Evolutionary conservation across 2,329 filamentous ascomycete genomes (phyloP).

Genomic region (Tolypocladium tundrense): DNA sequence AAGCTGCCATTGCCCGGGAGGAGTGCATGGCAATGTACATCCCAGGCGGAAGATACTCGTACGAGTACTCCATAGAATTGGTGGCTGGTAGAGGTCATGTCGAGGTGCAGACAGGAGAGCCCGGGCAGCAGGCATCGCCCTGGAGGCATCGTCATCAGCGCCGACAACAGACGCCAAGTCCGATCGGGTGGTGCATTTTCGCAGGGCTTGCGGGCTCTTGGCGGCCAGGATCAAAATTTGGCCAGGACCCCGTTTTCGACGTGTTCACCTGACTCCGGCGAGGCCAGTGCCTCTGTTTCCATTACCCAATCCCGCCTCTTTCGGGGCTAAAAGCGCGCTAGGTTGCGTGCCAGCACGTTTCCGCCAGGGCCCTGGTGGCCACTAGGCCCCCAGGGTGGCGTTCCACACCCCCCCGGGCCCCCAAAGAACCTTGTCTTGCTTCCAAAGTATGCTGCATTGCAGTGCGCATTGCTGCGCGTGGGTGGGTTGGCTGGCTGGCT

Average conservation of each 20-base stretch:
- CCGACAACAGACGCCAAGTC: background rate
- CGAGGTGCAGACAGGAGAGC: no score
- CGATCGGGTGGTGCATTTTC: background rate
- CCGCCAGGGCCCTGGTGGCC: slow-evolving; percentile 1
- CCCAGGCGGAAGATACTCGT: background rate
- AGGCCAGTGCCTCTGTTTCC: slow-evolving; percentile 4
- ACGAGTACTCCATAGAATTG: background rate
- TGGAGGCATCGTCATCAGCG: background rate
- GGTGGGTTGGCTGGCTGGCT: background rate
- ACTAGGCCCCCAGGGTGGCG: background rate
- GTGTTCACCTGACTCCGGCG: slow-evolving; percentile 7
- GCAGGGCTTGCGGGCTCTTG: background rate
- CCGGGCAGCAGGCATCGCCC: background rate
- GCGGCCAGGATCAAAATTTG: background rate
- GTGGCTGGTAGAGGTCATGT: no score
- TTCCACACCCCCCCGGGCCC: background rate
- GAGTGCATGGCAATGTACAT: background rate
- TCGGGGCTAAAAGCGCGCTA: slow-evolving; percentile 3
- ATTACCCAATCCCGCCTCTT: slow-evolving; percentile 8
- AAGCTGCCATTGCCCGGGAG: background rate
- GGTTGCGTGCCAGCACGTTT: slow-evolving; percentile 1
- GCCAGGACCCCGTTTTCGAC: background rate
- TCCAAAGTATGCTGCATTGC: background rate
- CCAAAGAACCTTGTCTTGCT: background rate
- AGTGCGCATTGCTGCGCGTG: background rate